Percentiles rank a stretch among this genome's conserved stretches.
Conservation (phyloP, 768 basidiomycete species). For the Trametes cingulata region DNA sequence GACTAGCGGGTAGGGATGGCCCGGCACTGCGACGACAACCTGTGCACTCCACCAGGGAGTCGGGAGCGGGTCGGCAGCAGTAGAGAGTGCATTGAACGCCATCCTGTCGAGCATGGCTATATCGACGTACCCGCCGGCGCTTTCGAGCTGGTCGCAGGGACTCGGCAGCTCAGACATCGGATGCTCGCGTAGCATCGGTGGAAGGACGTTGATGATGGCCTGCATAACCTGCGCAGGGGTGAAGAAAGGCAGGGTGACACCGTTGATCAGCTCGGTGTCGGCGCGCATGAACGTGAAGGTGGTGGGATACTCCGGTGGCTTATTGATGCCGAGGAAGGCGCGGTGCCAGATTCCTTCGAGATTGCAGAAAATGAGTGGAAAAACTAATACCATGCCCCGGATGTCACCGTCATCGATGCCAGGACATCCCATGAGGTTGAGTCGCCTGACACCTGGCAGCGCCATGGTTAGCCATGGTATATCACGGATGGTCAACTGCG, state of each 20-base stretch:
- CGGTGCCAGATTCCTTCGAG: neutral
- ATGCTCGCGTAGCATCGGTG: neutral
- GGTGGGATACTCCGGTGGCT: neutral
- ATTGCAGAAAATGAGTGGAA: neutral
- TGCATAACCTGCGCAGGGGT: neutral
- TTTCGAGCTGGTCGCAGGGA: neutral
- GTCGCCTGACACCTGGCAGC: neutral
- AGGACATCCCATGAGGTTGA: neutral
- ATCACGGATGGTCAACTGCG: neutral
- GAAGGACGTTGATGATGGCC: neutral
- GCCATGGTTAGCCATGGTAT: neutral
- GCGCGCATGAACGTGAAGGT: neutral
- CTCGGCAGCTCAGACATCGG: too few relatives aligned
- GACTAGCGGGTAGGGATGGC: neutral
- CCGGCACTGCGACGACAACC: neutral
- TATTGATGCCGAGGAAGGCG: neutral
- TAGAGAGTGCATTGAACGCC: neutral
- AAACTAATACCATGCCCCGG: neutral
- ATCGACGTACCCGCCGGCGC: neutral
- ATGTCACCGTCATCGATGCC: neutral
- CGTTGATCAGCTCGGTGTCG: neutral
- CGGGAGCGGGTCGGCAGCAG: neutral
- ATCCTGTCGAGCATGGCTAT: neutral
- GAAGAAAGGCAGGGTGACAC: neutral
- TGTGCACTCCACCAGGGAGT: neutral